Percentiles rank a stretch among this genome's conserved stretches.
Evolutionary conservation across 352 stramenopile species (phyloP).

Genomic region (Phytopythium ostracodes): DNA sequence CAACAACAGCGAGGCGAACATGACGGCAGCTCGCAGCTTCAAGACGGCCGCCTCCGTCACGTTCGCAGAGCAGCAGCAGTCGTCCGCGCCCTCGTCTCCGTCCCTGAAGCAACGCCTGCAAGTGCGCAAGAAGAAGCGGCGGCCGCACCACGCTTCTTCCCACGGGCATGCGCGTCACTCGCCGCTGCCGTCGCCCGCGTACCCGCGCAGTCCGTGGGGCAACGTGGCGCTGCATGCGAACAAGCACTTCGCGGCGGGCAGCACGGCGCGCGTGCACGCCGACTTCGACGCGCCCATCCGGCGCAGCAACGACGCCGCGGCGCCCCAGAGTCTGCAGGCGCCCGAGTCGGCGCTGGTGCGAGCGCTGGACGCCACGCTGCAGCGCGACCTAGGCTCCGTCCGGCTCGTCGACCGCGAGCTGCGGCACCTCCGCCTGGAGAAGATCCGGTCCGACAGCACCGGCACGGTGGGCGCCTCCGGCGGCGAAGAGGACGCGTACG

Average conservation of each 20-base stretch:
- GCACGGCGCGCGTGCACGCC: slow-evolving; percentile 5
- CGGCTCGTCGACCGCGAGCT: slow-evolving; percentile 51
- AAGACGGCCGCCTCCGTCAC: not conserved
- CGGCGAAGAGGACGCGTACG: slow-evolving; percentile 31
- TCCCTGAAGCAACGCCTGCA: not conserved
- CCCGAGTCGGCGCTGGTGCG: slow-evolving; percentile 38
- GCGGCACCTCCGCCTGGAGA: slow-evolving; percentile 41
- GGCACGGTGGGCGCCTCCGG: slow-evolving; percentile 10
- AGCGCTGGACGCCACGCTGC: slow-evolving; percentile 35
- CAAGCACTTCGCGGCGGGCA: slow-evolving; percentile 11
- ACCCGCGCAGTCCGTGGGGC: slow-evolving; percentile 1
- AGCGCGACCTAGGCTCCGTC: slow-evolving; percentile 35
- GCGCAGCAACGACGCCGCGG: not conserved
- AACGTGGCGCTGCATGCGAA: slow-evolving; percentile 11
- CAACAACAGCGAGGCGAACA: no score
- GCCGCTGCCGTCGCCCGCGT: not conserved
- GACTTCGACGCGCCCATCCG: slow-evolving; percentile 1
- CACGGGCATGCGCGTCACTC: slow-evolving; percentile 4
- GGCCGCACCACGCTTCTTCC: slow-evolving; percentile 7
- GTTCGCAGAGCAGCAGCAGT: not conserved
- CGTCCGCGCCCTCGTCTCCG: not conserved
- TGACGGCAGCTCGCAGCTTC: not conserved
- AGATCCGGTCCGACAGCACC: slow-evolving; percentile 19
- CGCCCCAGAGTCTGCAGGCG: not conserved
- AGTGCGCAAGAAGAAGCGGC: slow-evolving; percentile 23